Percentiles rank a stretch among this genome's conserved stretches.
Evolutionary conservation across 1,139 yeast genomes (phyloP).

Genomic region (Magnusiomyces suaveolens): DNA sequence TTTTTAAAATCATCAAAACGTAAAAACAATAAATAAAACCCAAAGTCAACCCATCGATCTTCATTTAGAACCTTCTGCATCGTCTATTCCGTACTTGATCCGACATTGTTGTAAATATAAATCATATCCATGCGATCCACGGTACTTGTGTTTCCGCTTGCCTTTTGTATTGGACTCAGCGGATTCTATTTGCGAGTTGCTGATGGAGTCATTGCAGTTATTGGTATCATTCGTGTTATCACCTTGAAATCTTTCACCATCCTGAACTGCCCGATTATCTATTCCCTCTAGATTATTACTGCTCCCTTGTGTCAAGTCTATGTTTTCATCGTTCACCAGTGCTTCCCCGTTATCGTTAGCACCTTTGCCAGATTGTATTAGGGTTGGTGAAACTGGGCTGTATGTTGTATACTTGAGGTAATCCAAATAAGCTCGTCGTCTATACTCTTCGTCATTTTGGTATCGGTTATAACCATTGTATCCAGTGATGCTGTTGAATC

Average conservation of each 20-base stretch:
- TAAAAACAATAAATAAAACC: too few species aligned
- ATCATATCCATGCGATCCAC: neutral
- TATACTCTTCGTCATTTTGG: neutral
- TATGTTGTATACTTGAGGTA: neutral
- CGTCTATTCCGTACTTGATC: neutral
- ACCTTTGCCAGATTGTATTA: neutral
- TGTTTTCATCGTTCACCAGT: neutral
- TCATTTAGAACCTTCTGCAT: too few species aligned
- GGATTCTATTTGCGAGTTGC: neutral
- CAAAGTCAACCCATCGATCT: too few species aligned
- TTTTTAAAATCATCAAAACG: too few species aligned
- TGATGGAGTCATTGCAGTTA: neutral
- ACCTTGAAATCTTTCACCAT: neutral
- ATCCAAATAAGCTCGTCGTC: neutral
- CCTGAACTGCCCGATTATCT: too few species aligned
- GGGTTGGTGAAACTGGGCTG: neutral
- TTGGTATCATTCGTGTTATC: neutral
- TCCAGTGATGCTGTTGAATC: neutral
- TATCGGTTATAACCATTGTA: neutral
- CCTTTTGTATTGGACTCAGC: neutral
- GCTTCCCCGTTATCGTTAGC: neutral
- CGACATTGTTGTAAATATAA: neutral
- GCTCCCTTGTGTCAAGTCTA: too few species aligned
- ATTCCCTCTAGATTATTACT: too few species aligned
- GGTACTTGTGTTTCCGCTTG: neutral